Base-by-base conservation (phyloP, 140 eudicot genomes). In the Stevia rebaudiana region DNA sequence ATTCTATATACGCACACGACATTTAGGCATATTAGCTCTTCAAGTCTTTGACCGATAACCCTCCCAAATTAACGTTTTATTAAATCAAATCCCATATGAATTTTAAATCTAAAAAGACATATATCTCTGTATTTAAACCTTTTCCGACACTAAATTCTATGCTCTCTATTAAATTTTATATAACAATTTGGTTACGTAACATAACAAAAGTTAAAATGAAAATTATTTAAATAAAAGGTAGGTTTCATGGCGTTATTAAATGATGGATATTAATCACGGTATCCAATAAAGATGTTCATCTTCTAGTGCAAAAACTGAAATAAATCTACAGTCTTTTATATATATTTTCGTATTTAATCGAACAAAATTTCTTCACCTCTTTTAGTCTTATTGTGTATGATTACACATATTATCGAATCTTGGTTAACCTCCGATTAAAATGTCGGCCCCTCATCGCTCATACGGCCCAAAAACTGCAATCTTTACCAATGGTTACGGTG, bases 401-500 rank as follows among this genome's bases (percentile, higher is more conserved):
- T 73, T 72, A 72, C 56, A 64, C 40, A 64, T 73, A 63, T 63
- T 63, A 72, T 73, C 78, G 78, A 73, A 73, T 73, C 78, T 73
- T 64, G 71, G 60, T 74, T 67, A 49, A 74, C 74, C 74, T 74
- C 70, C 66, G 79, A 74, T 74, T 74, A 74, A 74, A 74, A 74
- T 74, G 74, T 67, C 79, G 79, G 79, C 70, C 79, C 79, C 79
- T 74, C 74, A 67, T 74, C 73, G 62, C 77, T 72, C 77, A 62
- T 63, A 62, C 70, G 65, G 65, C 72, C 78, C 78, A 73, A 73
- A 65, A 72, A 72, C 77, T 18, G 55, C 74, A 63, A 58, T 69
- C 74, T 69, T 69, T 69, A 23, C 62, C 61, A 66, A 67, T 48
- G 68, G 73, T 66, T 41, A 58, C 60, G 75, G 39, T 68, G 8